These are phyloP conservation scores for Pascua guehoae DNA, from an alignment of 1,284 basidiomycete genomes.

Conservation along the genomic window DNA sequence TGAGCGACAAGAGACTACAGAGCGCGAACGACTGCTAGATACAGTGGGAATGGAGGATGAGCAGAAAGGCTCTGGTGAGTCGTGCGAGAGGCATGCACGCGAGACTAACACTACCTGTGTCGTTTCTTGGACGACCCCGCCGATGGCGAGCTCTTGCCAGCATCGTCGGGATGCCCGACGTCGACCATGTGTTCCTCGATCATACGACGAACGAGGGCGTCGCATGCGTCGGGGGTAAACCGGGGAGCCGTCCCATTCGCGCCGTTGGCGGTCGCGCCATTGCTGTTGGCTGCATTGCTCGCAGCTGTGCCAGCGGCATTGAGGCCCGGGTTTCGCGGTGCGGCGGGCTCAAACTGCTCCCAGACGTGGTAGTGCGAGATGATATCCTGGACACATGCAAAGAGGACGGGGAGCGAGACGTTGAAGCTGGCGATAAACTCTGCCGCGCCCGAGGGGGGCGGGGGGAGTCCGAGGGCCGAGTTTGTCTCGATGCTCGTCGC, in stretches of 20 bases:
- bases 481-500: constrained; percentile 43
- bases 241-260: constrained; percentile 11
- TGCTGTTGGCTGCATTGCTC: not conserved
- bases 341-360: constrained; percentile 60
- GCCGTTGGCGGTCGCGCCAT: not conserved
- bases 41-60: no score
- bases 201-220: constrained; percentile 60
- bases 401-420: constrained; percentile 73
- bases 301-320: not conserved
- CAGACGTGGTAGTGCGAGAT: constrained; percentile 82
- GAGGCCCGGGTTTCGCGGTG: constrained; percentile 3
- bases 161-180: constrained; percentile 55
- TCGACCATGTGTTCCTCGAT: constrained; percentile 64
- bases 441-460: constrained; percentile 33
- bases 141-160: constrained; percentile 13
- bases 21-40: no score
- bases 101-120: not conserved
- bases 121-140: constrained; percentile 22
- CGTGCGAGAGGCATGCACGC: not conserved
- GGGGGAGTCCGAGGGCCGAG: constrained; percentile 31
- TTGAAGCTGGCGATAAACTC: constrained; percentile 81
- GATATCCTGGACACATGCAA: constrained; percentile 88
- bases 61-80: not conserved
- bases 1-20: no score
- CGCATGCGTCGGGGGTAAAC: constrained; percentile 43